Evolutionary conservation across 495 filamentous ascomycete genomes (phyloP).

Genomic region (Penicillium bialowiezense): DNA sequence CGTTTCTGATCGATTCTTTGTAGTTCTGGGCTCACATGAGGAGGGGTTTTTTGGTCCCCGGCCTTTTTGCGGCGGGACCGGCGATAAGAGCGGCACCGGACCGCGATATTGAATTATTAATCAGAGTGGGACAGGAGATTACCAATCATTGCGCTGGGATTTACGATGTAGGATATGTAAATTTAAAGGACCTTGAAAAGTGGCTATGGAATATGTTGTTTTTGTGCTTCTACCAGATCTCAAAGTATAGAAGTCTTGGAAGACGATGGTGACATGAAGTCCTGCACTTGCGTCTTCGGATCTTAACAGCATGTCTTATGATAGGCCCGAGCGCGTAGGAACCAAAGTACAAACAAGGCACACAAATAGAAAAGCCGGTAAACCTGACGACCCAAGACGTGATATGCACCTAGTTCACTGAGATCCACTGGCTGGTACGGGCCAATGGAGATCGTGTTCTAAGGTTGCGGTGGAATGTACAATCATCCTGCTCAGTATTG

Average conservation of each 20-base stretch:
- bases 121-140: neutral
- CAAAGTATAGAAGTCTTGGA: neutral
- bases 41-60: constrained; percentile 21
- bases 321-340: neutral
- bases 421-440: neutral
- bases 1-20: constrained; percentile 22
- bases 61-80: constrained; percentile 32
- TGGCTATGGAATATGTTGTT: neutral
- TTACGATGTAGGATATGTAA: neutral
- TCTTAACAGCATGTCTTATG: neutral
- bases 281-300: neutral
- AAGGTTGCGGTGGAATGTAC: no score
- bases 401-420: neutral
- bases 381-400: neutral
- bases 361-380: neutral
- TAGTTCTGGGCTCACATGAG: constrained; percentile 21
- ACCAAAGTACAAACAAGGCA: neutral
- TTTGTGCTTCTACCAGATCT: no score
- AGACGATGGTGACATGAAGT: neutral
- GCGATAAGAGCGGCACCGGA: constrained; percentile 24
- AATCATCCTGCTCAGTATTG: no score
- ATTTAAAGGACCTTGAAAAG: neutral
- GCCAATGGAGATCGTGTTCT: neutral
- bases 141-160: neutral
- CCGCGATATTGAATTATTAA: neutral